Evolutionary conservation across 352 stramenopile genomes (phyloP).

Genomic region (Pythium folliculosum): DNA sequence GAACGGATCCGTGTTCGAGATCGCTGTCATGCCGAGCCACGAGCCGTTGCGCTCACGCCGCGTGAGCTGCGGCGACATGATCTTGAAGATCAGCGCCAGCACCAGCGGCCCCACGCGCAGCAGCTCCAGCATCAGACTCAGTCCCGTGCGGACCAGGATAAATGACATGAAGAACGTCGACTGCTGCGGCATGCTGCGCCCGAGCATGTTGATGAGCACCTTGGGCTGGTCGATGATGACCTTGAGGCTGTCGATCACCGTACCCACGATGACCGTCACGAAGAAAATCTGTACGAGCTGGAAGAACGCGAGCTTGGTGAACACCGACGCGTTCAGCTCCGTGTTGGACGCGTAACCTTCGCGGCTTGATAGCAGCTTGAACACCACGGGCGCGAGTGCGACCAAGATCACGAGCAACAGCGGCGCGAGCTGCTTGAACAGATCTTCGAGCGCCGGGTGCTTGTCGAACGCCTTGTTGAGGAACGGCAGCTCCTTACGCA

Average conservation of each 20-base stretch:
- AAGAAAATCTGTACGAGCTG: slow-evolving; percentile 86
- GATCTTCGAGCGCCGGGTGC: slow-evolving; percentile 55
- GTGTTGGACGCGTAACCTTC: slow-evolving; percentile 74
- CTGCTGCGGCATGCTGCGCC: slow-evolving; percentile 73
- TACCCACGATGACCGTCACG: slow-evolving; percentile 75
- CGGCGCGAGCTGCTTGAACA: slow-evolving; percentile 76
- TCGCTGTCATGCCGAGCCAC: slow-evolving; percentile 59
- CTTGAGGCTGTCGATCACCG: slow-evolving; percentile 71
- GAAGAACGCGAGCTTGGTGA: slow-evolving; percentile 82
- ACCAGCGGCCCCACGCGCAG: slow-evolving; percentile 58
- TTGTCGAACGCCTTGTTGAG: slow-evolving; percentile 64
- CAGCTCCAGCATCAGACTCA: slow-evolving; percentile 63
- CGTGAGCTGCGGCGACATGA: slow-evolving; percentile 66
- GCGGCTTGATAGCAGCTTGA: slow-evolving; percentile 58
- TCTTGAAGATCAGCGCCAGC: slow-evolving; percentile 47
- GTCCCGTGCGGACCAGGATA: slow-evolving; percentile 67
- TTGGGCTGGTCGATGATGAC: slow-evolving; percentile 76
- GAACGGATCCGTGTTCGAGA: slow-evolving; percentile 56
- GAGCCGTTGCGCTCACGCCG: slow-evolving; percentile 48
- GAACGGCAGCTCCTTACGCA: slow-evolving; percentile 61
- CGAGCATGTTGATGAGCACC: slow-evolving; percentile 68
- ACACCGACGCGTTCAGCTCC: slow-evolving; percentile 61
- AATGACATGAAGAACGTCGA: slow-evolving; percentile 88
- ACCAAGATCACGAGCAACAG: slow-evolving; percentile 61
- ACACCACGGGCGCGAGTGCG: slow-evolving; percentile 63